Percentiles rank a stretch among this genome's conserved stretches.
phyloP scores from a whole-genome alignment of 2,329 filamentous ascomycete species.

The Kalaharituber pfeilii region DNA sequence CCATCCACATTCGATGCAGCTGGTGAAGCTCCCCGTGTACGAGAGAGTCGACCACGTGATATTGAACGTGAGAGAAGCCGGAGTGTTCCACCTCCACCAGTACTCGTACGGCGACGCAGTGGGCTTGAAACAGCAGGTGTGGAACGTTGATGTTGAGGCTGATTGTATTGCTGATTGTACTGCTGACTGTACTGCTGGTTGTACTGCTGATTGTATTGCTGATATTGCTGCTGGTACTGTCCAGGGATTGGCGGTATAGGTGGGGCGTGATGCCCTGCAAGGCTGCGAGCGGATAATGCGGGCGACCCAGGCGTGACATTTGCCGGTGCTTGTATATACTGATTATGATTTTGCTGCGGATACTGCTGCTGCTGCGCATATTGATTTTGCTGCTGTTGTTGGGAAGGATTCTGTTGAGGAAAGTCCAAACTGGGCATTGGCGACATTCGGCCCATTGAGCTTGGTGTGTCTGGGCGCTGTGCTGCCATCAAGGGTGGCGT shows the following conservation, averaged over 20 bases:
- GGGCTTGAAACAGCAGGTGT: not conserved
- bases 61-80: conserved; percentile 9
- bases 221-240: conserved; percentile 6
- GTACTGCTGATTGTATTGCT: not conserved
- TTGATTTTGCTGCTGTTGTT: conserved; percentile 6
- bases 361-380: not conserved
- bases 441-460: not conserved
- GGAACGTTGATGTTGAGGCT: conserved; percentile 1
- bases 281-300: not conserved
- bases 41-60: conserved; percentile 10
- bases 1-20: not conserved
- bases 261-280: not conserved
- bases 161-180: not conserved
- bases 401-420: not conserved
- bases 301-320: not conserved
- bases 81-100: conserved; percentile 6
- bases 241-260: not conserved
- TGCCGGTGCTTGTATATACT: not conserved
- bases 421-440: not conserved
- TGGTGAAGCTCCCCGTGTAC: conserved; percentile 2
- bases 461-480: conserved; percentile 5
- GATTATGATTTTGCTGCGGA: not conserved
- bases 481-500: not conserved
- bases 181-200: conserved; percentile 4
- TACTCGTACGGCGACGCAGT: not conserved